A percentile compares a stretch with the other conserved stretches of the same genome.
Evolutionary conservation across 1,284 basidiomycete genomes (phyloP).

Genomic region (Cutaneotrichosporon sp.): DNA sequence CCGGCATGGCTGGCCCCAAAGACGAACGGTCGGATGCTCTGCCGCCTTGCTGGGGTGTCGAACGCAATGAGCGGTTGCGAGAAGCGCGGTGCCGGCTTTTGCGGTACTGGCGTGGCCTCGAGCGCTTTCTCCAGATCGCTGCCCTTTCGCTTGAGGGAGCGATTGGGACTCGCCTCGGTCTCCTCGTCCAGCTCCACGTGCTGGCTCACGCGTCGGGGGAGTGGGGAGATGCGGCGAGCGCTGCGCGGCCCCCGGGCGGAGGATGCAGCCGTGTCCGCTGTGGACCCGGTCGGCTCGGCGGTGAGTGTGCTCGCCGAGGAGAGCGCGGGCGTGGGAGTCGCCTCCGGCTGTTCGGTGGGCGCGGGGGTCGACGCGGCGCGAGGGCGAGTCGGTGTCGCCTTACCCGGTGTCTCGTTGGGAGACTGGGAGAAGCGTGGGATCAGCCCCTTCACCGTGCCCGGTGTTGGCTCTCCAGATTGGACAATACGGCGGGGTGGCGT

Average conservation of each 20-base stretch:
- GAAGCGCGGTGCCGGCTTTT: conserved; percentile 2
- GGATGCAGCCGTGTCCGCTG: not conserved
- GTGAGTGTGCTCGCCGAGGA: not conserved
- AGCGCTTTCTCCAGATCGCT: conserved; percentile 3
- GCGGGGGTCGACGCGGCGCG: too few relatives aligned
- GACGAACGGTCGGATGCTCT: conserved; percentile 1
- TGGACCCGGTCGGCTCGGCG: not conserved
- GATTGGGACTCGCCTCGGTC: not conserved
- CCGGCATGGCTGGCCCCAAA: conserved; percentile 3
- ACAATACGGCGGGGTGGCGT: too few relatives aligned
- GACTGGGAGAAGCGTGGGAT: conserved; percentile 7
- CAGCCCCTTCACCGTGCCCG: conserved; percentile 1
- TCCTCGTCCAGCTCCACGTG: not conserved
- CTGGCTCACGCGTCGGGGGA: conserved; percentile 3
- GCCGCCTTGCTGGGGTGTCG: conserved; percentile 7
- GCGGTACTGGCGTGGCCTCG: not conserved
- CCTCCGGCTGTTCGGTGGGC: too few relatives aligned
- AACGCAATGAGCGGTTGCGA: conserved; percentile 18
- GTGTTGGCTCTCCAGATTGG: not conserved
- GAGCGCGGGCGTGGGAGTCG: too few relatives aligned
- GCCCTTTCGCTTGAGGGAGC: conserved; percentile 15
- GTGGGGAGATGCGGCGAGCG: conserved; percentile 10
- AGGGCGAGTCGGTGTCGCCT: too few relatives aligned
- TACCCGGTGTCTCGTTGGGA: not conserved
- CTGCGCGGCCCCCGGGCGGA: too few relatives aligned